Conservation (phyloP, 208 protist species). For the Acanthamoeba polyphaga region DNA sequence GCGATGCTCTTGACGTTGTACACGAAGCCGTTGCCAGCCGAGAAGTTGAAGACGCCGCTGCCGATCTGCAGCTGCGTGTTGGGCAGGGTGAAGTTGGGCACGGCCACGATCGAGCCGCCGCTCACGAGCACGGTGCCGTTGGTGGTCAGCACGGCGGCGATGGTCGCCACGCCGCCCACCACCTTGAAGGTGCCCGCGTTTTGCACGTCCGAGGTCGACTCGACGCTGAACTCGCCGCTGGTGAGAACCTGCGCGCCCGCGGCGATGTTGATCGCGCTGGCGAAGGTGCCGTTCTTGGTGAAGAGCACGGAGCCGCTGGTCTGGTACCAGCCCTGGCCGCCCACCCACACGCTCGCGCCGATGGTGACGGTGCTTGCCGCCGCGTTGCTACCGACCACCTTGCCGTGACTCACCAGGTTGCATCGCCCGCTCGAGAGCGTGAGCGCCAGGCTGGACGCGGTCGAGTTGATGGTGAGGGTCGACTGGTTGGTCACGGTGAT, state of each 20-base stretch:
- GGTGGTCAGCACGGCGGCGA: conserved; percentile 13
- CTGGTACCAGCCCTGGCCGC: conserved; percentile 53
- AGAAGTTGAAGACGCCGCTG: conserved; percentile 57
- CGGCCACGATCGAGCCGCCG: conserved; percentile 38
- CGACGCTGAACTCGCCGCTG: conserved; percentile 41
- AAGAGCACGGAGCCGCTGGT: conserved; percentile 11
- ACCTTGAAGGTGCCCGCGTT: conserved; percentile 33
- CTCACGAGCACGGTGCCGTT: conserved; percentile 25
- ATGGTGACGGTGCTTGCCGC: neutral
- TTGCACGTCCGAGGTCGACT: conserved; percentile 23
- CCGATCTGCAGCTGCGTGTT: conserved; percentile 44
- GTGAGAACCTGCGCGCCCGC: conserved; percentile 3
- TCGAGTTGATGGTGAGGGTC: conserved; percentile 43
- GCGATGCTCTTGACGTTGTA: conserved; percentile 30
- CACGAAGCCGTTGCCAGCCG: conserved; percentile 28
- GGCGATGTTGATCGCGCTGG: conserved; percentile 37
- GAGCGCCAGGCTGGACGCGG: neutral
- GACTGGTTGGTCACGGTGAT: conserved; percentile 28
- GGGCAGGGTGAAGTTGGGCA: conserved; percentile 57
- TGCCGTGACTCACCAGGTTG: conserved; percentile 16
- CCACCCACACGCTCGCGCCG: conserved; percentile 43
- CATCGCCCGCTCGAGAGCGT: neutral
- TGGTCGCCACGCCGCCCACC: conserved; percentile 44
- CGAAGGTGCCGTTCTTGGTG: conserved; percentile 72
- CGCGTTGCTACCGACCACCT: neutral